Evolutionary conservation across 352 stramenopile genomes (phyloP), one percentile per base, ranked within the genome.

Genomic region (Phytophthora aleatoria): DNA sequence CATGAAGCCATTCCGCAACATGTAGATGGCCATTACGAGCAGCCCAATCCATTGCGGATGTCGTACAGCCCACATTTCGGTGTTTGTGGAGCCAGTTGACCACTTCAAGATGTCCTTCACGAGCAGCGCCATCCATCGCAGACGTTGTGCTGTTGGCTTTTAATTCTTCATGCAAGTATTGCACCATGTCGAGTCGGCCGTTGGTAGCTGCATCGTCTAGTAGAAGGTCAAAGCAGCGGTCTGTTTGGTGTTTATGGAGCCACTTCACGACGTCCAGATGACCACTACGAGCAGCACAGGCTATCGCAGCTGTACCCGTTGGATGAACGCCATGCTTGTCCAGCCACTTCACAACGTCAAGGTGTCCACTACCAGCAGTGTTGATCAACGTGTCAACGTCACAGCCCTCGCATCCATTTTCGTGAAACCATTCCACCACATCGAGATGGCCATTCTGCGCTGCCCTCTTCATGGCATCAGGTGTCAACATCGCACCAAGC

Each of bases 61-160:
- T 69, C 0, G 58, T 63, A 41, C 69, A 73, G 0, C 69, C 66
- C 12, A 66, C 61, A 12, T 13, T 64, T 1, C 61, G 65, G 24
- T 74, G 28, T n/a, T 49, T 16, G 30, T 75, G 61, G 4, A 79
- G 67, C 71, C 63, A 76, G 6, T 58, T n/a, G 2, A 67, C 49
- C 2, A 71, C 27, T 5, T 50, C 50, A 5, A 70, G 49, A 11
- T 61, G 63, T 0, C 63, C 63, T 41, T 67, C 57, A 44, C 63
- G 56, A 38, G 63, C 43, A 55, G 63, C 63, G 3, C 57, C 50
- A 47, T 71, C 57, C 57, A 71, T 71, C 5, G 62, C 62, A 2
- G 49, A 57, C 12, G 49, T 66, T 2, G 49, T 57, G 31, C 56
- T 57, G 10, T 1, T 38, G 5, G 30, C 42, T 15, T 57, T 13